phyloP scores from a whole-genome alignment of 108 stramenopile genomes.

The Fragilaria crotonensis region DNA sequence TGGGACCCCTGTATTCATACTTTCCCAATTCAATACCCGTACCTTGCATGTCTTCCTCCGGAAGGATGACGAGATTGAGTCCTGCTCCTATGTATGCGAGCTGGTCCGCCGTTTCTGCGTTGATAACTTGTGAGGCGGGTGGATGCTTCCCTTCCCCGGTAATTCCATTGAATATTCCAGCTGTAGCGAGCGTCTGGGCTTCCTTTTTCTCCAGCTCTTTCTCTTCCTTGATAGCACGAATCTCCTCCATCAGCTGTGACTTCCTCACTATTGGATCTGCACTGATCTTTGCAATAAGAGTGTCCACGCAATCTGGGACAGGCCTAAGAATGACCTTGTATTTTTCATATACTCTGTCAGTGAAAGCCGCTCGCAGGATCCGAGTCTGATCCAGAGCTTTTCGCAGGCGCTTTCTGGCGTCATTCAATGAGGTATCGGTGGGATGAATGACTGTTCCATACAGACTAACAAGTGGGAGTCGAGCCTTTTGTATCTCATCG shows the following conservation, averaged over 20 bases:
- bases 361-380: slow-evolving; percentile 53
- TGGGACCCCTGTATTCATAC: slow-evolving; percentile 35
- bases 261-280: slow-evolving; percentile 31
- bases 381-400: slow-evolving; percentile 68
- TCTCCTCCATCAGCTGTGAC: slow-evolving; percentile 16
- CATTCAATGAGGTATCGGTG: slow-evolving; percentile 47
- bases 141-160: no score
- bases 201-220: slow-evolving; percentile 57
- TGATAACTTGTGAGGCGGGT: neutral
- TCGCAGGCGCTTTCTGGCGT: slow-evolving; percentile 55
- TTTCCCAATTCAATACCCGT: slow-evolving; percentile 18
- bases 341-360: slow-evolving; percentile 68
- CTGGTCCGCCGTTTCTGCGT: slow-evolving; percentile 43
- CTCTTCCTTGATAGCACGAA: slow-evolving; percentile 31
- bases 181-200: slow-evolving; percentile 33
- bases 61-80: slow-evolving; percentile 55
- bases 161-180: neutral
- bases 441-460: slow-evolving; percentile 52
- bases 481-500: no score
- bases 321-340: slow-evolving; percentile 57
- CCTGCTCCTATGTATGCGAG: slow-evolving; percentile 52
- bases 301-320: neutral
- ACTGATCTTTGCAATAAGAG: slow-evolving; percentile 15
- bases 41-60: slow-evolving; percentile 36
- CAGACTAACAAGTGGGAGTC: slow-evolving; percentile 28